Evolutionary conservation across 2,329 filamentous ascomycete species (phyloP).

Genomic region (Podosphaera fusca): DNA sequence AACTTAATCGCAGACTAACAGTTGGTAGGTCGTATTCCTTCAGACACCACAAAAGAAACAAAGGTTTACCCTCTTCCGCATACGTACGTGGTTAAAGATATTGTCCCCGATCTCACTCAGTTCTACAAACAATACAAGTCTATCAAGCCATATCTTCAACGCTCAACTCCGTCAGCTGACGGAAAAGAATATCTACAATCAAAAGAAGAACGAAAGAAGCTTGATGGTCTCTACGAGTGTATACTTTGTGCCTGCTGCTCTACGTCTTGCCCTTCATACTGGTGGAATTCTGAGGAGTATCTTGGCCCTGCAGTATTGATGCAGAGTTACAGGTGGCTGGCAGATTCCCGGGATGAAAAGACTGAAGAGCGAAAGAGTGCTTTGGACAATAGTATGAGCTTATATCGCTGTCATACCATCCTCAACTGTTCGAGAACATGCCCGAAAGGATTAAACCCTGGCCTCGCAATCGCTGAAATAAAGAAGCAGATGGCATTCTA

Average conservation of each 20-base stretch:
- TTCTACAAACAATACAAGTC: constrained; percentile 99
- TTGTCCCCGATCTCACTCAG: constrained; percentile 89
- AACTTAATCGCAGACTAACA: constrained; percentile 8
- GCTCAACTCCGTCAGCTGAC: constrained; percentile 61
- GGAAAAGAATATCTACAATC: constrained; percentile 82
- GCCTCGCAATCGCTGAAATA: constrained; percentile 85
- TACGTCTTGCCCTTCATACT: constrained; percentile 98
- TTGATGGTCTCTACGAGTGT: constrained; percentile 96
- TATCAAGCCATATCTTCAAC: constrained; percentile 95
- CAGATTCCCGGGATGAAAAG: constrained; percentile 81
- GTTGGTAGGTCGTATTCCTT: constrained; percentile 65
- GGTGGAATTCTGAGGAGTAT: constrained; percentile 99
- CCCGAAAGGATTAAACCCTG: constrained; percentile 95
- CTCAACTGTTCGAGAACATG: constrained; percentile 96
- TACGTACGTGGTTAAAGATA: constrained; percentile 97
- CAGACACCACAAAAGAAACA: constrained; percentile 54
- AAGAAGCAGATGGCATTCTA: constrained; percentile 75
- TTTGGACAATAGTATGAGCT: constrained; percentile 94
- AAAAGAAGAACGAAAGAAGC: constrained; percentile 74
- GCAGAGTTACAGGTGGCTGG: constrained; percentile 94
- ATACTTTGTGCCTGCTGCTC: constrained; percentile 99
- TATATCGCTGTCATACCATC: constrained; percentile 98
- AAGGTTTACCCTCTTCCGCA: constrained; percentile 97
- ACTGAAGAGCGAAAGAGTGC: constrained; percentile 70
- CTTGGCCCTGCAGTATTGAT: constrained; percentile 89